Base-by-base conservation (phyloP, 371 early-diverging fungal genomes). In the Zychaea mexicana region DNA sequence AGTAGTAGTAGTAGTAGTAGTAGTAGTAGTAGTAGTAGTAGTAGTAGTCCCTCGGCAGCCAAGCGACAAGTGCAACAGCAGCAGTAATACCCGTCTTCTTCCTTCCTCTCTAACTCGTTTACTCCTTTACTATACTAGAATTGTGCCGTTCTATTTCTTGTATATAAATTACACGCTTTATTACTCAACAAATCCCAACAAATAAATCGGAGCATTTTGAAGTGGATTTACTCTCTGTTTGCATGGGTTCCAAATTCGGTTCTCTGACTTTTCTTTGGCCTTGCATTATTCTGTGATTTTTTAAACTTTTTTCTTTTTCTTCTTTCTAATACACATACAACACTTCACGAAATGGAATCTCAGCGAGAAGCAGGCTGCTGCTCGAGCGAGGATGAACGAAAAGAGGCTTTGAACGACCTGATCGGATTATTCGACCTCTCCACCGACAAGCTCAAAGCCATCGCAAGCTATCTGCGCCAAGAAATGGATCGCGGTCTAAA, bases 401-500 rank as follows among this genome's bases (percentile, higher is more conserved):
- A 45, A 54, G 21, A 62, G 15, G 67, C 67, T 2, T 15, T 67
- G 19, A 61, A 68, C 13, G 64, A 64, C 19, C 32, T 68, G 4
- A 56, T 42, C 22, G 61, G 61, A n/a, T 71, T 87, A 59, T 88
- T 92, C 65, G 74, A 77, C 10, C 63, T 92, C 9, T 57, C 77
- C 0, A 65, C 75, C 0, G 66, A 78, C 30, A 77, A 78, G 58
- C 72, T 93, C 19, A 76, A 80, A 42, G 72, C 69, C 12, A 83
- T 93, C 66, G 74, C 81, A 58, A 62, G 74, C 22, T 72, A 86
- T 66, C 81, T 93, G 67, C 67, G 82, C 46, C 70, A 76, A 21
- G 90, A 89, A 64, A 90, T 94, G 91, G 64, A 73, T 24, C 77
- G 78, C 62, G 94, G 94, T 10, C 82, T 95, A 12, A 62, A 71